A percentile compares a stretch with the other conserved stretches of the same genome.
Evolutionary conservation across 352 stramenopile species (phyloP).

Genomic region (Pythium sukuiense): DNA sequence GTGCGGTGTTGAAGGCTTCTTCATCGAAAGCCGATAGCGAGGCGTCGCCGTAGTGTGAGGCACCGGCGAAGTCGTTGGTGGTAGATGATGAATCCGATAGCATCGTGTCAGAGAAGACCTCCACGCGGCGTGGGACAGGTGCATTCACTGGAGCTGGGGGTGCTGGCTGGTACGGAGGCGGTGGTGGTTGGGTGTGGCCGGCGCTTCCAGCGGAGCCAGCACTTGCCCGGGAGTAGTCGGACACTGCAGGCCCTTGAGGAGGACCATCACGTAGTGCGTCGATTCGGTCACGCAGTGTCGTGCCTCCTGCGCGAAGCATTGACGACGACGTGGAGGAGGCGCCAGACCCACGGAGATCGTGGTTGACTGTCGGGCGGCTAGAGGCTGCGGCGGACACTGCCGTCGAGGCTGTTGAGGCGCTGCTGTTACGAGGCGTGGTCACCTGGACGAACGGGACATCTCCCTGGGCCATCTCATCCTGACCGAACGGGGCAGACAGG

Average conservation of each 20-base stretch:
- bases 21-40: slow-evolving; percentile 36
- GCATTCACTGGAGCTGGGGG: neutral
- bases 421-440: slow-evolving; percentile 33
- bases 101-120: slow-evolving; percentile 16
- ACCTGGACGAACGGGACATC: slow-evolving; percentile 45
- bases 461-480: slow-evolving; percentile 20
- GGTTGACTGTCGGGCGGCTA: slow-evolving; percentile 16
- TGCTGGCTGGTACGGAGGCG: neutral
- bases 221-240: slow-evolving; percentile 57
- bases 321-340: slow-evolving; percentile 20
- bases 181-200: neutral
- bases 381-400: slow-evolving; percentile 13
- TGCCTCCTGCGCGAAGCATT: slow-evolving; percentile 22
- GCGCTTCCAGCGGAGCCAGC: slow-evolving; percentile 22
- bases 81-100: slow-evolving; percentile 21
- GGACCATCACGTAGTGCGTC: slow-evolving; percentile 54
- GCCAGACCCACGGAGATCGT: slow-evolving; percentile 6
- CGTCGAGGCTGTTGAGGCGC: slow-evolving; percentile 28
- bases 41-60: slow-evolving; percentile 7
- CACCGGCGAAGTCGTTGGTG: slow-evolving; percentile 15
- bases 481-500: slow-evolving; percentile 24
- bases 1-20: slow-evolving; percentile 37
- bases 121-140: neutral
- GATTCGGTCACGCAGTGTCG: slow-evolving; percentile 61
- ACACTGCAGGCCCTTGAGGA: slow-evolving; percentile 14